A percentile compares a stretch with the other conserved stretches of the same genome.
Evolutionary conservation across 305 asterid species (phyloP).

Genomic region (Plantago coronopus): DNA sequence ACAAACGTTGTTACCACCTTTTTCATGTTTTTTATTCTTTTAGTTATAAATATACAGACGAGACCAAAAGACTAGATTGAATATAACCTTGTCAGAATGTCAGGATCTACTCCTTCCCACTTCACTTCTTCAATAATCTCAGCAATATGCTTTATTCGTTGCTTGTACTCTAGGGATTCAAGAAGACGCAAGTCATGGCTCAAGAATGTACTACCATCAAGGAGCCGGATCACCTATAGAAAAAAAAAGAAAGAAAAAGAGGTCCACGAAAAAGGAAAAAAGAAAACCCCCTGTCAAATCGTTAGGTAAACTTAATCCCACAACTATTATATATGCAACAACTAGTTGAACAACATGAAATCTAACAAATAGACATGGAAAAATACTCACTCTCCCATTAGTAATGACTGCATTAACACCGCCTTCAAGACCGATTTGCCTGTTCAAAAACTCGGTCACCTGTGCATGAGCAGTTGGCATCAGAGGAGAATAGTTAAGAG

Average conservation of each 20-base stretch:
- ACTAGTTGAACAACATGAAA: constrained; percentile 14
- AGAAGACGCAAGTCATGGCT: constrained; percentile 93
- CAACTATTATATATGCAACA: not conserved
- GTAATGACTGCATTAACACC: constrained; percentile 86
- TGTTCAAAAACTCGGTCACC: constrained; percentile 74
- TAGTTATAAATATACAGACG: not conserved
- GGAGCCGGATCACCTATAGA: constrained; percentile 62
- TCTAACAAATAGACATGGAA: constrained; percentile 27
- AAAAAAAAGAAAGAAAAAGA: constrained; percentile 14
- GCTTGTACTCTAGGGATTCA: constrained; percentile 92
- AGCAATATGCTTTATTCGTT: constrained; percentile 75
- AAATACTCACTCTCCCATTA: constrained; percentile 88
- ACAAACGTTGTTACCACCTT: too few species aligned
- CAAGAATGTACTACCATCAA: constrained; percentile 57
- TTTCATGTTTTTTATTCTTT: too few species aligned
- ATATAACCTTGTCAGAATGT: constrained; percentile 74
- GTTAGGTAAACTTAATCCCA: not conserved
- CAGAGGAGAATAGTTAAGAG: constrained; percentile 22
- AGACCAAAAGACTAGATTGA: constrained; percentile 20
- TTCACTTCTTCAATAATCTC: constrained; percentile 82
- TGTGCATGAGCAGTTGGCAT: constrained; percentile 34
- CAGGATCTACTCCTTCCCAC: constrained; percentile 88
- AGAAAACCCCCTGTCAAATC: not conserved
- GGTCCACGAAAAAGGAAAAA: too few species aligned
- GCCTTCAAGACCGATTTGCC: constrained; percentile 61